Base-by-base conservation (phyloP, 768 basidiomycete species). In the Lactarius evosmus region DNA sequence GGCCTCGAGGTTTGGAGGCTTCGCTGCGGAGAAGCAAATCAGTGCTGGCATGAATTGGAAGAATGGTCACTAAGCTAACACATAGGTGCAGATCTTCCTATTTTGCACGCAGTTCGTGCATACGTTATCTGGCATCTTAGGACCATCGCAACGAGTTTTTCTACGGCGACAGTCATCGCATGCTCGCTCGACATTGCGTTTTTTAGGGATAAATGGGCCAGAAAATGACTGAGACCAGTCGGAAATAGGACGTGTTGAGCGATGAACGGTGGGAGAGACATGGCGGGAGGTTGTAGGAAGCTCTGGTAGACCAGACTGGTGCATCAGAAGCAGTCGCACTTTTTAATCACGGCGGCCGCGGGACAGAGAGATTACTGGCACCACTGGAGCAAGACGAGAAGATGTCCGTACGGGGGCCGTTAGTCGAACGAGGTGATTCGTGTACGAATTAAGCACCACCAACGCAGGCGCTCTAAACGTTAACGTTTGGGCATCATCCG, bases 81-180 rank as follows among this genome's bases (percentile, higher is more conserved):
- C 49, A 68, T 78, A 78, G 33, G 73, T 76, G 63, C 77, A 78
- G 17, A 70, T 60, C 56, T 70, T 63, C 25, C 70, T 63, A 50
- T 70, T 72, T 33, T 72, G 71, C 34, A 71, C 62, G 69, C 77
- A 78, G 65, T 77, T 78, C 38, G 75, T 73, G 69, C 77, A 78
- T 55, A 74, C 67, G 55, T 73, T 73, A 58, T 71, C 70, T n/a
- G 69, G 71, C 72, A 72, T 75, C 60, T 68, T 68, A 33, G 73
- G 71, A 14, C 75, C 74, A 56, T 75, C 75, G 51, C 75, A 75
- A 58, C 72, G 68, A 6, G 74, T 75, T 60, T 75, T 75, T 56
- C 73, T 65, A 32, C 70, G 67, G 12, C 75, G 71, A 65, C 75
- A 75, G 60, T 72, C 73, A 57, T 76, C 75, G 62, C 75, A 76